Conservation (phyloP, 2,329 filamentous ascomycete genomes). For the Fusarium nematophilum region DNA sequence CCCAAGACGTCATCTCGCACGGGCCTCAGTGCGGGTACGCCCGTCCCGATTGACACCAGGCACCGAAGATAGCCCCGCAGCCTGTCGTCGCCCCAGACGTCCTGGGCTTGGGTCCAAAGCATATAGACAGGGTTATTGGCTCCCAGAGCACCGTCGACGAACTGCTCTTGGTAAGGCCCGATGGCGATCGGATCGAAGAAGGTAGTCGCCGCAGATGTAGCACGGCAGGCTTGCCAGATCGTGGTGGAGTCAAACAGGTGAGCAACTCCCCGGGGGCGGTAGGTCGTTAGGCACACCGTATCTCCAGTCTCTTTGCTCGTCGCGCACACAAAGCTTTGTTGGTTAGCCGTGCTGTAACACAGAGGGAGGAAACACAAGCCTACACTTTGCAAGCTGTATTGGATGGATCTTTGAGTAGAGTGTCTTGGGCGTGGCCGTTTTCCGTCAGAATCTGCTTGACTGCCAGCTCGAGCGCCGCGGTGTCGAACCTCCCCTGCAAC, state of each 20-base stretch:
- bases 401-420: neutral
- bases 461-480: neutral
- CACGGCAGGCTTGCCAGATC: conserved; percentile 25
- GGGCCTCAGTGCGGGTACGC: neutral
- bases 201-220: conserved; percentile 31
- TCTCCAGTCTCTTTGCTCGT: conserved; percentile 15
- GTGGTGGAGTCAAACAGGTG: conserved; percentile 7
- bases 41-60: conserved; percentile 3
- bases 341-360: neutral
- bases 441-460: neutral
- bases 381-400: neutral
- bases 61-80: neutral
- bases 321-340: conserved; percentile 45
- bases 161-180: conserved; percentile 39
- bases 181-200: conserved; percentile 41
- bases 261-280: conserved; percentile 2
- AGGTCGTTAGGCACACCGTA: conserved; percentile 12
- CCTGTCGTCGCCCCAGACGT: neutral
- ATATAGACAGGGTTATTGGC: neutral
- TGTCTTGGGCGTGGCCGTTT: neutral
- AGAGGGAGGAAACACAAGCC: neutral
- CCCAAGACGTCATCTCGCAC: neutral
- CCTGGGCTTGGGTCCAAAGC: neutral
- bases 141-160: conserved; percentile 42
- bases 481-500: neutral